Evolutionary conservation across 176 grass and related monocot genomes (phyloP).

Genomic region (Aegilops sharonensis): DNA sequence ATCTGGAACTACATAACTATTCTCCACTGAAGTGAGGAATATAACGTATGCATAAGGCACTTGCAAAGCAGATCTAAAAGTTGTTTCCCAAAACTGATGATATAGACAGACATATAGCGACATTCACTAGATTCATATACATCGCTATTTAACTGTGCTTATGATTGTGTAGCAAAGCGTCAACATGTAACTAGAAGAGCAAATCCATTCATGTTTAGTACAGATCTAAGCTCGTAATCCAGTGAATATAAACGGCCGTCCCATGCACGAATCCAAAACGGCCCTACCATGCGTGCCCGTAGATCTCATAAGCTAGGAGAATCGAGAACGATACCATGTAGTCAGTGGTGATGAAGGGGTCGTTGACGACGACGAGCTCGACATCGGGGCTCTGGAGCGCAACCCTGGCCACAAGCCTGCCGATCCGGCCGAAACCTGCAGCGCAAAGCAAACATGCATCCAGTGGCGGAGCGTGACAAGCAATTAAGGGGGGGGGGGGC

Average conservation of each 20-base stretch:
- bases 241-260: no score
- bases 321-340: slow-evolving; percentile 59
- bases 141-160: no score
- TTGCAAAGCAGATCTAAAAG: not conserved
- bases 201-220: no score
- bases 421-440: slow-evolving; percentile 79
- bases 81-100: not conserved
- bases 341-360: slow-evolving; percentile 83
- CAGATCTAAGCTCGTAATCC: no score
- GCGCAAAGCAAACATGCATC: not conserved
- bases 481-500: no score
- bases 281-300: no score
- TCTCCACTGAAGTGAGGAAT: not conserved
- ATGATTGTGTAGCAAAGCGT: no score
- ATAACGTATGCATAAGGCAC: not conserved
- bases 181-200: no score
- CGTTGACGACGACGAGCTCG: slow-evolving; percentile 80
- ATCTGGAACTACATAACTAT: not conserved
- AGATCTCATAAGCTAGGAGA: not conserved
- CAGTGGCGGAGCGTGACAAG: no score
- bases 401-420: slow-evolving; percentile 71
- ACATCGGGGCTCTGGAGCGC: slow-evolving; percentile 80
- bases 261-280: no score
- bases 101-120: not conserved
- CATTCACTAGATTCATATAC: not conserved